Evolutionary conservation across 768 basidiomycete species (phyloP).

Genomic region (Pleurotus salmoneostramineus): DNA sequence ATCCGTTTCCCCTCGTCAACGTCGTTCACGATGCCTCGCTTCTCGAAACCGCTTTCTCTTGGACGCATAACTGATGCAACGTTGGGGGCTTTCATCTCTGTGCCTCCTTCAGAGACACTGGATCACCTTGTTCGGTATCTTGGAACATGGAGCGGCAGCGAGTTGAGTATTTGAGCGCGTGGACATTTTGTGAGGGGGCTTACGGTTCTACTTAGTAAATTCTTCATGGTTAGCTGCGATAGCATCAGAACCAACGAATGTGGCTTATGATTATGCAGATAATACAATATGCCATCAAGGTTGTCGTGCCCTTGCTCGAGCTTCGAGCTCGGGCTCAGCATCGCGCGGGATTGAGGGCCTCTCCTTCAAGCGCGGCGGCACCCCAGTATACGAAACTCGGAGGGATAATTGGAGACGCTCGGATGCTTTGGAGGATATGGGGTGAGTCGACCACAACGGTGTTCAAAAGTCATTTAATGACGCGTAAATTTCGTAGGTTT

Average conservation of each 20-base stretch:
- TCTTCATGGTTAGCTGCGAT: constrained; percentile 58
- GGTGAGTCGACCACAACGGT: constrained; percentile 38
- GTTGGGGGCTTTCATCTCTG: constrained; percentile 56
- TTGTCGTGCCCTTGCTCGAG: constrained; percentile 61
- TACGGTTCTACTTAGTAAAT: constrained; percentile 45
- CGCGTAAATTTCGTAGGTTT: constrained; percentile 42
- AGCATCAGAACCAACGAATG: not conserved
- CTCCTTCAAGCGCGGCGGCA: constrained; percentile 52
- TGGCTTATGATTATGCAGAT: constrained; percentile 28
- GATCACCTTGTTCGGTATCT: constrained; percentile 74
- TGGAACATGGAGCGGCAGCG: constrained; percentile 83
- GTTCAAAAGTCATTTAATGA: not conserved
- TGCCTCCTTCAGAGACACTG: constrained; percentile 59
- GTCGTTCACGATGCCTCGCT: constrained; percentile 39
- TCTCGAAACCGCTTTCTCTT: constrained; percentile 42
- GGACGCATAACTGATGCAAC: constrained; percentile 57
- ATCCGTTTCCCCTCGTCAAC: too few species aligned
- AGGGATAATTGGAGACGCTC: constrained; percentile 57
- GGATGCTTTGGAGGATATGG: constrained; percentile 77
- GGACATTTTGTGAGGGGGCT: too few species aligned
- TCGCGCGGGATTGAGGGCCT: constrained; percentile 51
- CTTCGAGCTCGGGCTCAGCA: constrained; percentile 69
- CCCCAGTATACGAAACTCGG: constrained; percentile 50
- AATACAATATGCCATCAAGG: constrained; percentile 69
- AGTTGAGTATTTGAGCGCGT: constrained; percentile 47